Evolutionary conservation across 768 basidiomycete genomes (phyloP).

Genomic region (Suillus bovinus): DNA sequence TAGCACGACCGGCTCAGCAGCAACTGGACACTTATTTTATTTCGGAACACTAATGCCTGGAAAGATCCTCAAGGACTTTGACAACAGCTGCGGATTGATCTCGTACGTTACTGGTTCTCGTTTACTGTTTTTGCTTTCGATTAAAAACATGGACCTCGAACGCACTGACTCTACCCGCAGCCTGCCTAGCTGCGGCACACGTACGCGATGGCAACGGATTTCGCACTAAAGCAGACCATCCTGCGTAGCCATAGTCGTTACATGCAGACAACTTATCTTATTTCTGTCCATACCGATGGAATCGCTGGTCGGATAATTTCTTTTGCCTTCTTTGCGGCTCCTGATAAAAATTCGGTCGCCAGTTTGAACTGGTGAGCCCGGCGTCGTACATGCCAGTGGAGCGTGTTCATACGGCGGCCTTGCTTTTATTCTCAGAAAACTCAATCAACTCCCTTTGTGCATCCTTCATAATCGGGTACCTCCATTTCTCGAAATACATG

Average conservation of each 20-base stretch:
- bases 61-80: not conserved
- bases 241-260: not conserved
- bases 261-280: not conserved
- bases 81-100: not conserved
- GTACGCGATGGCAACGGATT: not conserved
- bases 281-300: not conserved
- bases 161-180: not conserved
- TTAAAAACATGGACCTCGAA: not conserved
- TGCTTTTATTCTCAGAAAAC: slow-evolving; percentile 9
- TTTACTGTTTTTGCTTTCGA: not conserved
- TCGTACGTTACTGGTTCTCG: not conserved
- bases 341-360: not conserved
- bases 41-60: not conserved
- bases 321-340: not conserved
- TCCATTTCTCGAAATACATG: not conserved
- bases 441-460: not conserved
- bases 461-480: not conserved
- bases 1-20: not conserved
- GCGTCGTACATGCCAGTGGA: not conserved
- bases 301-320: not conserved
- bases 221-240: not conserved
- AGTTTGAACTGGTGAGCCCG: too few relatives aligned
- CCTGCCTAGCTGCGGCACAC: not conserved
- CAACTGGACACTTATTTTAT: not conserved
- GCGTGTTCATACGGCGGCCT: slow-evolving; percentile 9